Conservation (phyloP, 148 eudicot genomes). For the Camellia japonica region DNA sequence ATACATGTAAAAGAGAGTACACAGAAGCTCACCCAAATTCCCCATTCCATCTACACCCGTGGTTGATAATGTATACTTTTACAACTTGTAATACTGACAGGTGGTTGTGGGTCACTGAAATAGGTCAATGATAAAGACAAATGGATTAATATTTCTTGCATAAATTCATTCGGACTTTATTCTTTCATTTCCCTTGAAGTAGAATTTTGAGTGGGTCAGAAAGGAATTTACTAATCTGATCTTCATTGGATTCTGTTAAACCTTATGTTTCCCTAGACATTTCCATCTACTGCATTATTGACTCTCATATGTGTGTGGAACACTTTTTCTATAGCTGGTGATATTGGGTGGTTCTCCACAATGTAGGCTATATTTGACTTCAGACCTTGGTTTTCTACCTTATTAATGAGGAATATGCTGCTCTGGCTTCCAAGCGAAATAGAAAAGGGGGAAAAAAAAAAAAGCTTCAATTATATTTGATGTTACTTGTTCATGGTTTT, state of each 20-base stretch:
- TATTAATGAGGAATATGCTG: not conserved
- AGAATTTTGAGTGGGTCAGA: not conserved
- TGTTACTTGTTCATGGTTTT: constrained; percentile 9
- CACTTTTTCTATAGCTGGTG: not conserved
- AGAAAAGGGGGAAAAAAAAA: not conserved
- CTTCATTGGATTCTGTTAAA: not conserved
- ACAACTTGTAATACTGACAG: not conserved
- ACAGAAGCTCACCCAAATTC: not conserved
- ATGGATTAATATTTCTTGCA: not conserved
- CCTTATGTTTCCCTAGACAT: not conserved
- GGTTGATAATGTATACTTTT: constrained; percentile 3
- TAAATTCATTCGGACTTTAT: not conserved
- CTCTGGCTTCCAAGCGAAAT: not conserved
- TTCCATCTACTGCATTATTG: not conserved
- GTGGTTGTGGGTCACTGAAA: not conserved
- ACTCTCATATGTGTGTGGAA: not conserved
- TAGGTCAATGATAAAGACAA: not conserved
- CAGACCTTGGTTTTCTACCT: not conserved
- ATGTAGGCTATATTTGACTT: not conserved
- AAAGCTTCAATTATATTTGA: not conserved
- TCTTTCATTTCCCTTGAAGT: not conserved
- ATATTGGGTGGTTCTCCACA: not conserved
- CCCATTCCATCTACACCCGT: not conserved
- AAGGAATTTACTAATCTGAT: too few species aligned
- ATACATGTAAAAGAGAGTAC: not conserved